Base-by-base conservation (phyloP, 2,329 filamentous ascomycete species). In the Annulohypoxylon truncatum region DNA sequence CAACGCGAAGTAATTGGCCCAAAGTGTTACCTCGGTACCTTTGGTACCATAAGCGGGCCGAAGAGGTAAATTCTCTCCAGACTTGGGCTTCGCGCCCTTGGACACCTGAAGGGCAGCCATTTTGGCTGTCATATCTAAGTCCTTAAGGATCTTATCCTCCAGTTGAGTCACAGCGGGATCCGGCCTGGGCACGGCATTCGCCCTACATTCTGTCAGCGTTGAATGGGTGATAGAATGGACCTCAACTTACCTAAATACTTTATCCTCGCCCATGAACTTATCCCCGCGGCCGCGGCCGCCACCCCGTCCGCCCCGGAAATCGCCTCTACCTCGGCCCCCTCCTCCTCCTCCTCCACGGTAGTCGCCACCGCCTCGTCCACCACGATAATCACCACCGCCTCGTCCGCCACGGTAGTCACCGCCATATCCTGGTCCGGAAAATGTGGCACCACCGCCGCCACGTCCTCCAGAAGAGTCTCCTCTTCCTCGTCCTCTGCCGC, bases 1-100 rank as follows among this genome's bases (percentile, higher is more conserved):
- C 50, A 88, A 61, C 1, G 76, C 76, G 69, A 86, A 87, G 69
- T 85, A 88, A 73, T 89, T 88, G 3, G 85, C 78, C 84, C 84
- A 87, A 0, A 88, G 76, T 1, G 77, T 70, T 2, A 85, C 80
- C 0, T 73, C 46, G 1, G 48, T 74, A 3, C 86, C 86, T 4
- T 68, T 69, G 2, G 73, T 79, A 18, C 85, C 85, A 66, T 82
- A 88, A 1, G 80, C 81, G 18, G 86, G 86, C 2, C 86, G 81
- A 6, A 73, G 60, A 2, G 85, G 83, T 48, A 87, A 79, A 46
- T 65, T 56, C 12, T 61, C 64, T 8, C 67, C 68, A 13, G 66
- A 12, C 6, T 57, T 10, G 13, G 64, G 20, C 20, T 58, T 59
- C 10, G 55, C 40, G 29, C 54, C 28, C 48, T 63, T 57, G 7